Percentiles rank a stretch among this genome's conserved stretches.
phyloP scores from a whole-genome alignment of 148 eudicot species.

The Hydrangea macrophylla region DNA sequence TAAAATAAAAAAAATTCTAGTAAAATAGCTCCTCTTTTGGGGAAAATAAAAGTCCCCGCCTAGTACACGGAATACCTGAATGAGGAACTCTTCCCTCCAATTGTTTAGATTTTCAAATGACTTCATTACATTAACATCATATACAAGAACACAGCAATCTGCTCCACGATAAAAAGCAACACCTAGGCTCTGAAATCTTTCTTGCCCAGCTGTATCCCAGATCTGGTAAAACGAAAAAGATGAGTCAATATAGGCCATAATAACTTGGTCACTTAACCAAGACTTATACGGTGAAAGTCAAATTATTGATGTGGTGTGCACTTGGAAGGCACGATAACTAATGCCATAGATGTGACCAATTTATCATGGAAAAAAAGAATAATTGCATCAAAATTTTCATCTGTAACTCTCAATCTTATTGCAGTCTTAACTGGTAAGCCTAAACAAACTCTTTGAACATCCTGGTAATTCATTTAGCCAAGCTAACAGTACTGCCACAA shows the following conservation, averaged over 20 bases:
- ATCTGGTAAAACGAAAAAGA: constrained; percentile 47
- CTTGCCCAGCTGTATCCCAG: constrained; percentile 99
- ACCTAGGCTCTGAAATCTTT: constrained; percentile 94
- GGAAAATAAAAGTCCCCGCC: too few relatives aligned
- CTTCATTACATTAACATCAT: constrained; percentile 87
- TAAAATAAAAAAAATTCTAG: not conserved
- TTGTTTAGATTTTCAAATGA: constrained; percentile 82
- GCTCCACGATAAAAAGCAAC: constrained; percentile 98
- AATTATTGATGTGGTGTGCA: not conserved
- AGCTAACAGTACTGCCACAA: too few relatives aligned
- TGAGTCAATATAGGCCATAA: constrained; percentile 2
- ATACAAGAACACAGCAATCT: constrained; percentile 96
- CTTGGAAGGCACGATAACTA: too few relatives aligned
- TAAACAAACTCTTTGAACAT: too few relatives aligned
- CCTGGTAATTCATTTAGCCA: too few relatives aligned
- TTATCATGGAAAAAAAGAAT: too few relatives aligned
- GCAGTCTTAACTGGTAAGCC: too few relatives aligned
- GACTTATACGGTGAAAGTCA: not conserved
- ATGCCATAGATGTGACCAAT: too few relatives aligned
- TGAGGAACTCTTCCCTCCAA: constrained; percentile 95
- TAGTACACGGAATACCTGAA: constrained; percentile 50
- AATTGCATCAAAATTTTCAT: too few relatives aligned
- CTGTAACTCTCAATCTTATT: too few relatives aligned
- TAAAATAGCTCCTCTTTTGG: not conserved
- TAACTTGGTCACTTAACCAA: constrained; percentile 5